Evolutionary conservation across 805 yeast genomes (phyloP).

Genomic region (Vanderwaltozyma yarrowii): DNA sequence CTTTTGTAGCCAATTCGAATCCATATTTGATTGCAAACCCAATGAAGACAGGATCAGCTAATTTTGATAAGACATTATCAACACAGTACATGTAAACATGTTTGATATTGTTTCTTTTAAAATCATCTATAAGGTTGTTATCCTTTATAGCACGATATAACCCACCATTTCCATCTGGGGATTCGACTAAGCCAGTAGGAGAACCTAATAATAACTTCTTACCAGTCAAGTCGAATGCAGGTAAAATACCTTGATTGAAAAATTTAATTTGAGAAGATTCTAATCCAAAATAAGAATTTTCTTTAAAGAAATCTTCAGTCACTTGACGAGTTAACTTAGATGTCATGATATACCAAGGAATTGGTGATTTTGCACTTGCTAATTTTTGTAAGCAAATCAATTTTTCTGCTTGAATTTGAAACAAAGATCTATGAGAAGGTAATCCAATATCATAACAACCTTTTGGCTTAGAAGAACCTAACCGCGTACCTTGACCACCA

Average conservation of each 20-base stretch:
- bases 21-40: constrained; percentile 69
- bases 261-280: constrained; percentile 49
- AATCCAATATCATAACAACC: constrained; percentile 87
- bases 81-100: constrained; percentile 97
- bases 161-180: constrained; percentile 99
- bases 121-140: constrained; percentile 58
- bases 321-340: constrained; percentile 72
- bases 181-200: constrained; percentile 50
- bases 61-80: constrained; percentile 82
- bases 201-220: constrained; percentile 54
- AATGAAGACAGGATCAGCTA: constrained; percentile 79
- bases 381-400: constrained; percentile 48
- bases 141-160: constrained; percentile 71
- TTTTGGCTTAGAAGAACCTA: constrained; percentile 85
- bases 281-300: constrained; percentile 65
- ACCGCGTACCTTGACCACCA: constrained; percentile 96
- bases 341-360: constrained; percentile 93
- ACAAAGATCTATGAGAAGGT: constrained; percentile 75
- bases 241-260: constrained; percentile 92
- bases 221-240: constrained; percentile 73
- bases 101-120: constrained; percentile 55
- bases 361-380: constrained; percentile 15
- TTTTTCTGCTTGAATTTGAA: constrained; percentile 90
- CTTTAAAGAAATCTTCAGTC: constrained; percentile 62
- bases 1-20: constrained; percentile 81